Evolutionary conservation across 2,329 filamentous ascomycete species (phyloP).

Genomic region (Phaeosphaeriaceae sp.): DNA sequence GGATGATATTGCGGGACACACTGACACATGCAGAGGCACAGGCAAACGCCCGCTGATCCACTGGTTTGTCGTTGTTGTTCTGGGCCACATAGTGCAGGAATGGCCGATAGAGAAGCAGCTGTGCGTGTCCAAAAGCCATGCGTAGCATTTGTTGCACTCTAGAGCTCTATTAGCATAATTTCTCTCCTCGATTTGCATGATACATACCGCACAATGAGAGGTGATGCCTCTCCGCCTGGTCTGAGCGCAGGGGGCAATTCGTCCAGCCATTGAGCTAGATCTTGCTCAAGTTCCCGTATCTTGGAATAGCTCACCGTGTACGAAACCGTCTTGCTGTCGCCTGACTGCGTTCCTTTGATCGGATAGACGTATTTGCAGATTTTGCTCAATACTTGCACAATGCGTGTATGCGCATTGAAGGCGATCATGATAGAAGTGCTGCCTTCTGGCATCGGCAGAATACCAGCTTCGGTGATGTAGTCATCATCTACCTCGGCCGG

Average conservation of each 20-base stretch:
- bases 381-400: constrained; percentile 65
- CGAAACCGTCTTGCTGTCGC: constrained; percentile 52
- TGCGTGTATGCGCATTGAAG: constrained; percentile 65
- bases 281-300: constrained; percentile 69
- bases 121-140: constrained; percentile 82
- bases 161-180: constrained; percentile 10
- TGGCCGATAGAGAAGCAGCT: constrained; percentile 81
- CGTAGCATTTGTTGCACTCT: constrained; percentile 76
- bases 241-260: constrained; percentile 76
- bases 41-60: constrained; percentile 81
- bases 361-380: constrained; percentile 71
- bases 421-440: constrained; percentile 64
- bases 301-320: constrained; percentile 70
- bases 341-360: constrained; percentile 58
- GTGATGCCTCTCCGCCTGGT: constrained; percentile 77
- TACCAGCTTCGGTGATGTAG: constrained; percentile 57
- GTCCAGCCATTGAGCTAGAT: constrained; percentile 69
- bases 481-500: constrained; percentile 59
- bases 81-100: constrained; percentile 85
- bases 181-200: not conserved
- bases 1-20: constrained; percentile 75
- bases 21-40: constrained; percentile 73
- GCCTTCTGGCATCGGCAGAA: constrained; percentile 62
- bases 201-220: constrained; percentile 78
- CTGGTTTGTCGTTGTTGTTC: constrained; percentile 53